Conservation (phyloP, 2,329 filamentous ascomycete genomes). For the Ophiostoma sp. region DNA sequence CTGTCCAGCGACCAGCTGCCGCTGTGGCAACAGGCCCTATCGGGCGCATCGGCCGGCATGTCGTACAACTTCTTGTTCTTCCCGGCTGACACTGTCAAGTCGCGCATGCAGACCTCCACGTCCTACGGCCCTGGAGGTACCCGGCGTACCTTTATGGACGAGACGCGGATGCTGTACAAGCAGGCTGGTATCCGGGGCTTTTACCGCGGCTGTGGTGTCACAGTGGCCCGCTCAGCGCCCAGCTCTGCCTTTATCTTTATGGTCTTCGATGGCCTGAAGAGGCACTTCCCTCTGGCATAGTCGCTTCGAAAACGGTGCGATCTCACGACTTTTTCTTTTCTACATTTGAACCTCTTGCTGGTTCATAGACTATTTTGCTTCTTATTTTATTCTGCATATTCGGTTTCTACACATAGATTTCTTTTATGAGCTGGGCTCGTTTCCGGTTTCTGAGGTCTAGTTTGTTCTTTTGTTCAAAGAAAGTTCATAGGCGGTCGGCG, state of each 20-base stretch:
- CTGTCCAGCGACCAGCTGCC: slow-evolving; percentile 55
- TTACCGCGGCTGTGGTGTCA: slow-evolving; percentile 94
- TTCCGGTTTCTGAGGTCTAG: background rate
- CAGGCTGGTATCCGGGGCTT: slow-evolving; percentile 76
- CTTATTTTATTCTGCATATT: background rate
- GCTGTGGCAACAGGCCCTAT: slow-evolving; percentile 79
- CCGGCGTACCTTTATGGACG: slow-evolving; percentile 61
- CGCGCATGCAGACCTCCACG: slow-evolving; percentile 87
- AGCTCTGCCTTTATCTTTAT: slow-evolving; percentile 99
- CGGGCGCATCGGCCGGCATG: slow-evolving; percentile 83
- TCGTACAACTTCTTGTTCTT: slow-evolving; percentile 97
- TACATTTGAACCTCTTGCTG: background rate
- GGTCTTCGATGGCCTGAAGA: slow-evolving; percentile 82
- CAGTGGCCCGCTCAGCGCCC: slow-evolving; percentile 77
- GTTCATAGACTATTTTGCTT: background rate
- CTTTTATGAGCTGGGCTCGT: background rate
- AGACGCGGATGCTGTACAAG: slow-evolving; percentile 69
- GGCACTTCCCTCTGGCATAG: slow-evolving; percentile 51
- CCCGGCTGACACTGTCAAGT: slow-evolving; percentile 95
- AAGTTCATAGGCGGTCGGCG: background rate
- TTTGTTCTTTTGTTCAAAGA: background rate
- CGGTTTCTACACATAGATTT: background rate
- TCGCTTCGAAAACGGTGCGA: background rate
- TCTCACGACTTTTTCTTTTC: background rate
- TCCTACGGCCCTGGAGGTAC: slow-evolving; percentile 42